These are phyloP conservation scores for Henckelia pumila DNA, from an alignment of 257 asterid species.

Conservation along the genomic window DNA sequence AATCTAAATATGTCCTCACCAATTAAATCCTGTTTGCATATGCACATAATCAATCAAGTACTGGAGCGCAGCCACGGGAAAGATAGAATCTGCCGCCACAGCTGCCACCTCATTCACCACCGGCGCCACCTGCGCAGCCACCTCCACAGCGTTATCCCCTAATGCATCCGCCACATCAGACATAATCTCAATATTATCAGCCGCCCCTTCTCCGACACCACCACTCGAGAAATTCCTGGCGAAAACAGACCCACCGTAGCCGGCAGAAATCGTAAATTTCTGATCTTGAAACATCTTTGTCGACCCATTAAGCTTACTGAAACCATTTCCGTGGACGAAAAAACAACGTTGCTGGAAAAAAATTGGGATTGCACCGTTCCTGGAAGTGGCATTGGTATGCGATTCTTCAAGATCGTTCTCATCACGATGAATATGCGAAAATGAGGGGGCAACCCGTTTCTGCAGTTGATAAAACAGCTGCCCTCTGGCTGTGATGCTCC, in stretches of 20 bases:
- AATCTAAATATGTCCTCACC: slow-evolving; percentile 42
- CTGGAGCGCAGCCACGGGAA: slow-evolving; percentile 77
- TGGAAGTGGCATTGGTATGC: slow-evolving; percentile 20
- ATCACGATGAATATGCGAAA: slow-evolving; percentile 45
- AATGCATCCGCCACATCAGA: slow-evolving; percentile 58
- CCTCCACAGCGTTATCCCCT: slow-evolving; percentile 50
- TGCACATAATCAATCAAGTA: slow-evolving; percentile 78
- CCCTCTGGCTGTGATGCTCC: slow-evolving; percentile 59
- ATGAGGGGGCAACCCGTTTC: slow-evolving; percentile 49
- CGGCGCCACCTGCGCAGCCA: slow-evolving; percentile 56
- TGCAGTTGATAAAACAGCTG: slow-evolving; percentile 64
- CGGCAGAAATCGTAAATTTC: slow-evolving; percentile 41
- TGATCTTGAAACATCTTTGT: slow-evolving; percentile 33
- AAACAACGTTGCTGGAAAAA: slow-evolving; percentile 33
- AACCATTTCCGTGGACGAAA: slow-evolving; percentile 26
- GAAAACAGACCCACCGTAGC: slow-evolving; percentile 35
- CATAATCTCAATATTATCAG: slow-evolving; percentile 51
- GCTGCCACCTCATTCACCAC: slow-evolving; percentile 64
- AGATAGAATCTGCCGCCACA: slow-evolving; percentile 82
- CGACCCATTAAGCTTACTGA: slow-evolving; percentile 32
- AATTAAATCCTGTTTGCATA: slow-evolving; percentile 52
- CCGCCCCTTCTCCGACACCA: slow-evolving; percentile 48
- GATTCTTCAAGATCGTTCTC: slow-evolving; percentile 38
- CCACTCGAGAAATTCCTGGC: slow-evolving; percentile 62
- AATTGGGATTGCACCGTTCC: slow-evolving; percentile 25